A percentile compares a stretch with the other conserved stretches of the same genome.
Evolutionary conservation across 768 basidiomycete genomes (phyloP).

Genomic region (Leccinum obscurum): DNA sequence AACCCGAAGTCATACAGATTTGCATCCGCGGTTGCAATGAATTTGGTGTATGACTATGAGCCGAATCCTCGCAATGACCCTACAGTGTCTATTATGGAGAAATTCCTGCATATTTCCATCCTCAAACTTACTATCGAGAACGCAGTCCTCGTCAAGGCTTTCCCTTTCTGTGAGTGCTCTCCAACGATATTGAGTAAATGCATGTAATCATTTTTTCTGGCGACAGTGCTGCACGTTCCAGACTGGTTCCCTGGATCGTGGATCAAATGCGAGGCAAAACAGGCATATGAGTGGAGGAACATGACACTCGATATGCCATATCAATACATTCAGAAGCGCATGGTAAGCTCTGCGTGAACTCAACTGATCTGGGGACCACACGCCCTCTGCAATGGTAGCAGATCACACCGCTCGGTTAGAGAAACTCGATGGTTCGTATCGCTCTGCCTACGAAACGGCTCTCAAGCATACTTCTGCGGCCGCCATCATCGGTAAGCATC

Average conservation of each 20-base stretch:
- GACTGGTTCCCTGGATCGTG: conserved; percentile 14
- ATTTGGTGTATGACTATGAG: conserved; percentile 4
- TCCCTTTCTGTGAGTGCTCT: not conserved
- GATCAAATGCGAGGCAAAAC: conserved; percentile 5
- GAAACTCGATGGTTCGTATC: not conserved
- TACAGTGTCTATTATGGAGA: not conserved
- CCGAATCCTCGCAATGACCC: not conserved
- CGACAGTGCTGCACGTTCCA: conserved; percentile 10
- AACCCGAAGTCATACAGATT: no score
- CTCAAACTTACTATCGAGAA: not conserved
- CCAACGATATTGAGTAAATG: not conserved
- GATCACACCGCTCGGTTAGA: conserved; percentile 12
- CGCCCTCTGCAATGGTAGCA: conserved; percentile 8
- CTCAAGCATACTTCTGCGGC: conserved; percentile 7
- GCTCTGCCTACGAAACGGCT: not conserved
- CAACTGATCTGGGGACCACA: not conserved
- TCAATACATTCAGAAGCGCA: not conserved
- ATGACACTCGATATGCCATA: conserved; percentile 7
- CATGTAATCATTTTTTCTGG: not conserved
- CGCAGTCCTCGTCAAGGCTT: not conserved
- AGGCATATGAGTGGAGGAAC: not conserved
- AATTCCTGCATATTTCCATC: not conserved
- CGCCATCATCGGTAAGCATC: conserved; percentile 10
- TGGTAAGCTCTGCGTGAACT: not conserved
- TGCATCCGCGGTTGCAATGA: conserved; percentile 23